Evolutionary conservation across 1,139 yeast species (phyloP).

Genomic region (Spathaspora jeffriesii): DNA sequence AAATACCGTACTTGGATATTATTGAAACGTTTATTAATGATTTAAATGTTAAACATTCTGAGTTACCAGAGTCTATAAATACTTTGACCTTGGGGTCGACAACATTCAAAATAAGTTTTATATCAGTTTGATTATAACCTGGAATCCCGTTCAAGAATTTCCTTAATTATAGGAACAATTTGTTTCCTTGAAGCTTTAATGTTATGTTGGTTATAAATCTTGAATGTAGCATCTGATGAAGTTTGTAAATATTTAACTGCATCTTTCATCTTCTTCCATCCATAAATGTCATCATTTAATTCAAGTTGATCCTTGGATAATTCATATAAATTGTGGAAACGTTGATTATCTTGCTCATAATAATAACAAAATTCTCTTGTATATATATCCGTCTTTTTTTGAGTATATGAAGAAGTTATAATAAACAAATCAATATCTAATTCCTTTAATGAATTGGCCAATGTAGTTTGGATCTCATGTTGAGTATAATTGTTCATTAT

Average conservation of each 20-base stretch:
- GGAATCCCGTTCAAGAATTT: constrained; percentile 28
- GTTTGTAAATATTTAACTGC: constrained; percentile 12
- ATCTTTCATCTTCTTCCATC: constrained; percentile 13
- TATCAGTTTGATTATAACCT: too few species aligned
- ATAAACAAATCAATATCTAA: constrained; percentile 53
- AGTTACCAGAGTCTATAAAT: constrained; percentile 10
- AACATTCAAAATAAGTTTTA: constrained; percentile 11
- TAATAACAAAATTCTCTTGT: constrained; percentile 58
- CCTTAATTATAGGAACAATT: constrained; percentile 67
- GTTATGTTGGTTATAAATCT: constrained; percentile 53
- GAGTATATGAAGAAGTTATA: constrained; percentile 62
- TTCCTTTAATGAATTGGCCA: constrained; percentile 33
- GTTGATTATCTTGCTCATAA: constrained; percentile 17
- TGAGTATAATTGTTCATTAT: constrained; percentile 32
- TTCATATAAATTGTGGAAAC: constrained; percentile 25
- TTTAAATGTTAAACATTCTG: constrained; percentile 23
- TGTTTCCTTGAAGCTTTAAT: constrained; percentile 76
- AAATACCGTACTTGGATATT: constrained; percentile 25
- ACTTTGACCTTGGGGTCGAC: constrained; percentile 10
- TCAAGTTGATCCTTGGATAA: constrained; percentile 29
- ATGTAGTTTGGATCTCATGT: constrained; percentile 37
- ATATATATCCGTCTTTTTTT: constrained; percentile 39
- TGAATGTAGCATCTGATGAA: constrained; percentile 15
- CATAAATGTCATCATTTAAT: constrained; percentile 22
- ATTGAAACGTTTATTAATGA: constrained; percentile 22